Evolutionary conservation across 139 green algal genomes (phyloP).

Genomic region (Picochlorum sp.): DNA sequence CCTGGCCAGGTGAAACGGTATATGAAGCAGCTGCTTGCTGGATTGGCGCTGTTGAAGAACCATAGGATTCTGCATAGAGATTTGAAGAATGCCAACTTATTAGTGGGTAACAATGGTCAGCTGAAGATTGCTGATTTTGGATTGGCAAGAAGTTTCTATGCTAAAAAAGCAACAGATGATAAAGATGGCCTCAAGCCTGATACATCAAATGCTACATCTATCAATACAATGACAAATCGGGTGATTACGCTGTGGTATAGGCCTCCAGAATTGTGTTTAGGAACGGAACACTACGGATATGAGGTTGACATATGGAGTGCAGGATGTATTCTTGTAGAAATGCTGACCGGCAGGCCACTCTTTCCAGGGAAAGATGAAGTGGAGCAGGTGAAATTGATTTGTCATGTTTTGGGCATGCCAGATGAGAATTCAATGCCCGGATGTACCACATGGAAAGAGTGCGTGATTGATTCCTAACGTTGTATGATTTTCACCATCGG

Average conservation of each 20-base stretch:
- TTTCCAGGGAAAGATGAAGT: conserved; percentile 77
- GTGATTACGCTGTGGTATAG: conserved; percentile 99
- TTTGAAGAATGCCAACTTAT: conserved; percentile 85
- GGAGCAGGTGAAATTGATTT: conserved; percentile 83
- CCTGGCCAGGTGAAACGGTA: conserved; percentile 82
- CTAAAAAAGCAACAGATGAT: background rate
- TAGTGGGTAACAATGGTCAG: conserved; percentile 69
- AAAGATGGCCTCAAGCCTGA: background rate
- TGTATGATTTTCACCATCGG: background rate
- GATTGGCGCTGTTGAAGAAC: conserved; percentile 78
- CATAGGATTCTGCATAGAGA: conserved; percentile 85
- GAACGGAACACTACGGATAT: conserved; percentile 71
- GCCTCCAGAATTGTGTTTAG: conserved; percentile 92
- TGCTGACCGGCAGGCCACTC: conserved; percentile 69
- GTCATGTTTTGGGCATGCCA: conserved; percentile 72
- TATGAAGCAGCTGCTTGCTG: conserved; percentile 88
- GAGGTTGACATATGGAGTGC: conserved; percentile 97
- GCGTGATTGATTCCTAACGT: background rate
- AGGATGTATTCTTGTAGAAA: conserved; percentile 98
- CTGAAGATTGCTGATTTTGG: conserved; percentile 96
- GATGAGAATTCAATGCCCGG: conserved; percentile 57
- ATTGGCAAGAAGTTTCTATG: conserved; percentile 64
- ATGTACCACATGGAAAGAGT: conserved; percentile 34
- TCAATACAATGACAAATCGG: conserved; percentile 76
- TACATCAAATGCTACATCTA: background rate